Evolutionary conservation across 2,329 filamentous ascomycete genomes (phyloP).

Genomic region (Aspergillus tubingensis): DNA sequence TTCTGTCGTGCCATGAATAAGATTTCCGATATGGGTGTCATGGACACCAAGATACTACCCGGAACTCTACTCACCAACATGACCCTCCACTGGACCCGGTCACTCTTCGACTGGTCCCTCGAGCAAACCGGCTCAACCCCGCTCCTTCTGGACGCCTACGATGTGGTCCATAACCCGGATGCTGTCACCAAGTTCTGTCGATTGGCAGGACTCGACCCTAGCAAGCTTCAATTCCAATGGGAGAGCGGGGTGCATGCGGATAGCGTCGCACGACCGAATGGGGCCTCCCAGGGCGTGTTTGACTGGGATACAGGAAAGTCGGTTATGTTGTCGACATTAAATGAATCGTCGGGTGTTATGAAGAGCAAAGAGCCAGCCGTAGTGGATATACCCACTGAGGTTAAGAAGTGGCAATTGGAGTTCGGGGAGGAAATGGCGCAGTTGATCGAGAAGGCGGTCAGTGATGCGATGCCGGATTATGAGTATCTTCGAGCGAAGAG

Average conservation of each 20-base stretch:
- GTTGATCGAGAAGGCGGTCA: slow-evolving; percentile 6
- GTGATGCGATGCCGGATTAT: slow-evolving; percentile 15
- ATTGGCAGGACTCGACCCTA: not conserved
- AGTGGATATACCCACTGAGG: slow-evolving; percentile 25
- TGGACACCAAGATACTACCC: not conserved
- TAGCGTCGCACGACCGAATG: not conserved
- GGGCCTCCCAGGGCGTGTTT: not conserved
- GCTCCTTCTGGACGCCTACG: not conserved
- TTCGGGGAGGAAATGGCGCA: slow-evolving; percentile 19
- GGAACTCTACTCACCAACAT: not conserved
- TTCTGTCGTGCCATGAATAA: slow-evolving; percentile 1
- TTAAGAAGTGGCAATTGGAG: slow-evolving; percentile 27
- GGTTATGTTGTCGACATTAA: not conserved
- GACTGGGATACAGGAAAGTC: not conserved
- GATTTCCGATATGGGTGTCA: not conserved
- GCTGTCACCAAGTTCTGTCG: not conserved
- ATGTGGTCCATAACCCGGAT: not conserved
- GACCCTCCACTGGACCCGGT: not conserved
- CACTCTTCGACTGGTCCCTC: not conserved
- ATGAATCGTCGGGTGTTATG: not conserved
- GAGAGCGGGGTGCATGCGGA: not conserved
- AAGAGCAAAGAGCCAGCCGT: not conserved
- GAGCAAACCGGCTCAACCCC: not conserved
- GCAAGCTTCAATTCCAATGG: not conserved
- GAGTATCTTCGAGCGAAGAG: slow-evolving; percentile 6